A percentile compares a stretch with the other conserved stretches of the same genome.
Evolutionary conservation across 305 asterid genomes (phyloP).

Genomic region (Ilex paraguariensis): DNA sequence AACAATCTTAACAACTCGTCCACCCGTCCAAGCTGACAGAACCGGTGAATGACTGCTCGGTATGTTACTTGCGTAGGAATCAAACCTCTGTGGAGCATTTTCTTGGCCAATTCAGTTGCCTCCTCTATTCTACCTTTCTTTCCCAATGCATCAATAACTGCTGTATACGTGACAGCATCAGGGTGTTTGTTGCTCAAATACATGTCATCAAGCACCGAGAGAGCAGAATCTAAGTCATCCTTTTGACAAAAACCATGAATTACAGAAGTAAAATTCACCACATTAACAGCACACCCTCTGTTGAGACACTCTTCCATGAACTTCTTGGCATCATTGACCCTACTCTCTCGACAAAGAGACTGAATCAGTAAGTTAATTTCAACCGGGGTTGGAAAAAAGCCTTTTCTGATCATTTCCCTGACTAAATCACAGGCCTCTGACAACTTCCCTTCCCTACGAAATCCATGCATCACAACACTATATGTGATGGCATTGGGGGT

Average conservation of each 20-base stretch:
- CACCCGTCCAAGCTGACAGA: constrained; percentile 53
- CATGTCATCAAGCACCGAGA: constrained; percentile 91
- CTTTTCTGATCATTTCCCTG: constrained; percentile 69
- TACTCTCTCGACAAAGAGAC: constrained; percentile 53
- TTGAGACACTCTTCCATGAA: constrained; percentile 72
- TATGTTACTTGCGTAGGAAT: constrained; percentile 86
- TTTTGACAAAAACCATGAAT: constrained; percentile 81
- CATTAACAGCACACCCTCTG: constrained; percentile 83
- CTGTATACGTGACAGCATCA: constrained; percentile 73
- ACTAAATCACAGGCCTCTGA: constrained; percentile 64
- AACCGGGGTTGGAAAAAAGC: constrained; percentile 71
- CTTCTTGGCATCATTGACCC: constrained; percentile 50
- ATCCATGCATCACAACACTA: constrained; percentile 79
- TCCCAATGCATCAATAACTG: constrained; percentile 58
- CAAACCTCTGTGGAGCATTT: constrained; percentile 74
- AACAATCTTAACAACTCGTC: constrained; percentile 59
- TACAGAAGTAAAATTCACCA: constrained; percentile 75
- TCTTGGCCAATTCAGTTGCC: constrained; percentile 60
- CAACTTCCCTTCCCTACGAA: constrained; percentile 83
- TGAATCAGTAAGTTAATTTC: constrained; percentile 80
- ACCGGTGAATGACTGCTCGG: constrained; percentile 72
- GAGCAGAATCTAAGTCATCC: constrained; percentile 67
- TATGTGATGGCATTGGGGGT: constrained; percentile 72
- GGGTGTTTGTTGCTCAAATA: constrained; percentile 85
- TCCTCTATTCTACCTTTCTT: constrained; percentile 64